Conservation (phyloP, 1,139 yeast genomes). For the Debaryomyces psychrophilus region DNA sequence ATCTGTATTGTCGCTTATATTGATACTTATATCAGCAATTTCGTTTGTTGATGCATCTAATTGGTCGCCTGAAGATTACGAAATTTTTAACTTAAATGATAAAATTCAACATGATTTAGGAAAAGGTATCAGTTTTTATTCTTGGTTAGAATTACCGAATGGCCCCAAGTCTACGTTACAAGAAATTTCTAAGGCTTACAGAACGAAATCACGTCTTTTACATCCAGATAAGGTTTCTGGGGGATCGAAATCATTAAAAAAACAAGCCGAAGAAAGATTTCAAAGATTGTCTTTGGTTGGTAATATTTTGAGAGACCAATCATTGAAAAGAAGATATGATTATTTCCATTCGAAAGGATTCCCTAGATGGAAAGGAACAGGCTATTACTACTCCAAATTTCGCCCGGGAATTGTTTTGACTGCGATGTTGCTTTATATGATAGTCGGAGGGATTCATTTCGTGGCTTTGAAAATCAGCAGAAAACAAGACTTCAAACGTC, state of each 20-base stretch:
- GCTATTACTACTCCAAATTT: conserved; percentile 55
- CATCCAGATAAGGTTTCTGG: conserved; percentile 81
- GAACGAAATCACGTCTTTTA: conserved; percentile 66
- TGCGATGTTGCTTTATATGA: conserved; percentile 46
- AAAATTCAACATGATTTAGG: conserved; percentile 70
- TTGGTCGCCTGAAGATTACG: conserved; percentile 67
- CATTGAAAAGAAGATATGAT: conserved; percentile 76
- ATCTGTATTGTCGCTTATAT: conserved; percentile 1
- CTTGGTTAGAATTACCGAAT: conserved; percentile 56
- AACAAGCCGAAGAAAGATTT: conserved; percentile 59
- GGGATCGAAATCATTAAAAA: conserved; percentile 45
- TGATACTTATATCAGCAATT: conserved; percentile 17
- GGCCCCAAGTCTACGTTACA: conserved; percentile 59
- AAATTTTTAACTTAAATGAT: conserved; percentile 75
- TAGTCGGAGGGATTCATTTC: conserved; percentile 63
- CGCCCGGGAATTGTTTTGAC: conserved; percentile 64
- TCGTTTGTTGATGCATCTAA: conserved; percentile 27
- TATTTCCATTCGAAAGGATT: conserved; percentile 83
- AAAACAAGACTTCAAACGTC: conserved; percentile 62
- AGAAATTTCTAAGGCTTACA: conserved; percentile 75
- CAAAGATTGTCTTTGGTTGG: conserved; percentile 77
- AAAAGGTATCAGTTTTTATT: conserved; percentile 63
- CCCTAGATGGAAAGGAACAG: conserved; percentile 72
- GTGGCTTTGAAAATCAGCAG: conserved; percentile 57
- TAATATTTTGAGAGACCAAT: conserved; percentile 64